Conservation (phyloP, 768 basidiomycete species). For the Kwoniella mangroviensis region DNA sequence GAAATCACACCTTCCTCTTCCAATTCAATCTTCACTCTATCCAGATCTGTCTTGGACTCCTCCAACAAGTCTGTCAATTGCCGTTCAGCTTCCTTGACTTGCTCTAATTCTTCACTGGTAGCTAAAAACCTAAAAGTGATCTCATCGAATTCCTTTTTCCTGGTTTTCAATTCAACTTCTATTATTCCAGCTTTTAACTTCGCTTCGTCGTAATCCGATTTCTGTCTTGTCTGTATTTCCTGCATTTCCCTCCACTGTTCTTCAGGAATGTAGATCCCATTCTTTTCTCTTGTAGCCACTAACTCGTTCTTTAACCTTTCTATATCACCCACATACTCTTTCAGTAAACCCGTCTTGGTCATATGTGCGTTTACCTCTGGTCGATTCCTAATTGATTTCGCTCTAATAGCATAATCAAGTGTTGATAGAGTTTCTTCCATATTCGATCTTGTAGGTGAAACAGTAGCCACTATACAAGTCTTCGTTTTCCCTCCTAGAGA, state of each 20-base stretch:
- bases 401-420: slow-evolving; percentile 91
- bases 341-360: slow-evolving; percentile 86
- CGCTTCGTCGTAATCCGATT: slow-evolving; percentile 80
- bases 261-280: slow-evolving; percentile 90
- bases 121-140: slow-evolving; percentile 76
- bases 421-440: slow-evolving; percentile 97
- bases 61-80: slow-evolving; percentile 65
- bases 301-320: slow-evolving; percentile 84
- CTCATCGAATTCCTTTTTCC: slow-evolving; percentile 90
- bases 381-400: slow-evolving; percentile 92
- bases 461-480: slow-evolving; percentile 95
- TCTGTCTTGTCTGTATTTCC: slow-evolving; percentile 73
- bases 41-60: slow-evolving; percentile 66
- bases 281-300: slow-evolving; percentile 86
- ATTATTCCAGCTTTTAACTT: slow-evolving; percentile 79
- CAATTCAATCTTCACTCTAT: slow-evolving; percentile 65
- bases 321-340: slow-evolving; percentile 92
- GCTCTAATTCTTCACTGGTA: slow-evolving; percentile 74
- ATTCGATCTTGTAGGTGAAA: slow-evolving; percentile 90
- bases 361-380: slow-evolving; percentile 95
- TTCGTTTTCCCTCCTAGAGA: slow-evolving; percentile 97
- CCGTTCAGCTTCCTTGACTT: slow-evolving; percentile 51
- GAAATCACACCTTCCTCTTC: slow-evolving; percentile 81
- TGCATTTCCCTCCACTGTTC: slow-evolving; percentile 86
- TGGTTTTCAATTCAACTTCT: slow-evolving; percentile 74